Evolutionary conservation across 352 stramenopile species (phyloP), one percentile per base, ranked within the genome.

Genomic region (Nothophytophthora sp.): DNA sequence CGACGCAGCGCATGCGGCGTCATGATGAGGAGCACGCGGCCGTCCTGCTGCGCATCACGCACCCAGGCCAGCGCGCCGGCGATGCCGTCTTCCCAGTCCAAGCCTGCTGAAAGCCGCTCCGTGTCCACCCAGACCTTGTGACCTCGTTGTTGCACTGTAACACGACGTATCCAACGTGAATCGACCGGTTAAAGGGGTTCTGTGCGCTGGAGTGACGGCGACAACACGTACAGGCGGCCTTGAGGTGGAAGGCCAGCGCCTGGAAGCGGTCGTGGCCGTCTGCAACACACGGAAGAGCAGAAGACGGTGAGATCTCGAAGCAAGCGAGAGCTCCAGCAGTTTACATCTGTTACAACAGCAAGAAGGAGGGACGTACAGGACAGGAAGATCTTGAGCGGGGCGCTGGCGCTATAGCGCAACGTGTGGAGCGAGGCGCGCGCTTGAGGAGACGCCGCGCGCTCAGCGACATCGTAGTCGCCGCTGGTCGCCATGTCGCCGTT

Each of bases 81-180:
- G 60, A 91, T 91, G 49, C 78, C 78, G 47, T 88, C 69, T 43
- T 91, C 81, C 81, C 81, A 91, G 61, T 91, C 78, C 22, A 88
- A 71, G 20, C 81, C 81, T 0, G 78, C 71, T 10, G 81, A 82
- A 15, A 91, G 62, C 41, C 68, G 75, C 56, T 91, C 81, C 22
- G 80, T 73, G 42, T 91, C 81, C 5, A 91, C 69, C 81, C 81
- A 91, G 41, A 91, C 81, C 7, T 54, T 51, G 45, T 91, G 81
- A 0, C 81, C 81, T 7, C 81, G 65, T 37, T 51, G 54, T 41
- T 89, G 78, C 41, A 91, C 81, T 91, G 51, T 12, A 52, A 8
- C 30, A 27, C 23, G 18, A 34, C 2, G 24, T n/a, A 46, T 27
- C 59, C 22, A 63, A 52, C 22, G 16, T 43, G 7, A 46, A 20